These are phyloP conservation scores for Brassica cretica DNA, from an alignment of 345 rosid genomes.

Conservation along the genomic window DNA sequence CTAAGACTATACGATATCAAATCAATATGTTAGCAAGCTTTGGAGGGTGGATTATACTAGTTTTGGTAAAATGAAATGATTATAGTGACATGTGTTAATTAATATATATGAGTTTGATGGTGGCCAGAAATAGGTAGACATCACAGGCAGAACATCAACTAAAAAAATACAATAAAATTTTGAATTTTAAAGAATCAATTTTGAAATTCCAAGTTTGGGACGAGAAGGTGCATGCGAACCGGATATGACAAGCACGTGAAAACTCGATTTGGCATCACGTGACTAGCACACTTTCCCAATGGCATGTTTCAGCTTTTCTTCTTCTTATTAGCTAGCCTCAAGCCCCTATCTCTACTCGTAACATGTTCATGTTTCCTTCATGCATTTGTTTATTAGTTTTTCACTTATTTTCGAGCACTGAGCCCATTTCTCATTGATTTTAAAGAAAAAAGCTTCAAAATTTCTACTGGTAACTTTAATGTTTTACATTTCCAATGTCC, in stretches of 20 bases:
- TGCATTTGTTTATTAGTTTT: conserved; percentile 23
- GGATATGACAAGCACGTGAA: conserved; percentile 33
- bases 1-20: neutral
- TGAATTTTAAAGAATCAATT: neutral
- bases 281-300: conserved; percentile 36
- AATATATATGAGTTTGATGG: neutral
- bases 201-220: conserved; percentile 20
- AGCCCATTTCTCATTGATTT: neutral
- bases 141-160: neutral
- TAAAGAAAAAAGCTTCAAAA: neutral
- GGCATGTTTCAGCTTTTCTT: conserved; percentile 53
- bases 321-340: neutral
- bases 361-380: conserved; percentile 34
- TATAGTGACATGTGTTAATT: neutral
- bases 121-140: conserved; percentile 20
- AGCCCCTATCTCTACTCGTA: neutral
- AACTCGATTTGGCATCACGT: conserved; percentile 32
- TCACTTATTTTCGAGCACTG: conserved; percentile 9
- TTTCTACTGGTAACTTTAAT: neutral
- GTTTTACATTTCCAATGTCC: conserved; percentile 1
- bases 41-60: neutral
- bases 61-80: neutral
- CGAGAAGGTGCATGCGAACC: conserved; percentile 32
- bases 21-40: neutral
- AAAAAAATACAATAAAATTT: neutral